Conservation (phyloP, 495 filamentous ascomycete genomes). For the Neurospora sp. region DNA sequence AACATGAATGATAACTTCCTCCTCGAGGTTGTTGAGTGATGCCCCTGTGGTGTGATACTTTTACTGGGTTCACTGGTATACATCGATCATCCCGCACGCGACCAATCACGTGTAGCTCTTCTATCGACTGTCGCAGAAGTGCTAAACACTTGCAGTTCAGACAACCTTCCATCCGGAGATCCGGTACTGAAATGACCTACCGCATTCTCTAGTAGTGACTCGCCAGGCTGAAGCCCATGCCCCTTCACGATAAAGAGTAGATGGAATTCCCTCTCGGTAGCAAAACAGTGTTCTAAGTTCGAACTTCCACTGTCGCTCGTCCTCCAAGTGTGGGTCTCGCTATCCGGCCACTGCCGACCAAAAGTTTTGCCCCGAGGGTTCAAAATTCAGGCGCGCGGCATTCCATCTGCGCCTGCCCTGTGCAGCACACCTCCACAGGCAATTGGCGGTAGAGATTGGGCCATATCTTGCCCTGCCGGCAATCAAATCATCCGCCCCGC, state of each 20-base stretch:
- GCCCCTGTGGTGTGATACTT: background rate
- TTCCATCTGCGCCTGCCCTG: background rate
- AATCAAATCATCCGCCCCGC: constrained; percentile 12
- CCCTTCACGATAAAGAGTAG: background rate
- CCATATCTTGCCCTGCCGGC: constrained; percentile 20
- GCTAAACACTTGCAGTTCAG: background rate
- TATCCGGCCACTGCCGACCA: background rate
- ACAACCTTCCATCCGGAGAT: background rate
- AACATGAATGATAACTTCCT: background rate
- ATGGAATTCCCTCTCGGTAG: background rate
- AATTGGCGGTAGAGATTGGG: constrained; percentile 13
- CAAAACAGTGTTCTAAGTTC: background rate
- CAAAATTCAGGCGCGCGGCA: background rate
- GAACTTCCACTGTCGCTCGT: background rate
- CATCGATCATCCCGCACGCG: background rate
- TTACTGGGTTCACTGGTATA: background rate
- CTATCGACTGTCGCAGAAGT: background rate
- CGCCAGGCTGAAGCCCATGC: background rate
- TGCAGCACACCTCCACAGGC: constrained; percentile 6
- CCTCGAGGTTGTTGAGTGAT: background rate
- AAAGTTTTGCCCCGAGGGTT: background rate
- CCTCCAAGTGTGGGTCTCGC: background rate
- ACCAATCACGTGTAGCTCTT: background rate
- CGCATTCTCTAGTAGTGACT: background rate
- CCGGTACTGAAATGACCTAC: background rate